Evolutionary conservation across 139 green algal genomes (phyloP).

Genomic region (Chlamydomonas incerta): DNA sequence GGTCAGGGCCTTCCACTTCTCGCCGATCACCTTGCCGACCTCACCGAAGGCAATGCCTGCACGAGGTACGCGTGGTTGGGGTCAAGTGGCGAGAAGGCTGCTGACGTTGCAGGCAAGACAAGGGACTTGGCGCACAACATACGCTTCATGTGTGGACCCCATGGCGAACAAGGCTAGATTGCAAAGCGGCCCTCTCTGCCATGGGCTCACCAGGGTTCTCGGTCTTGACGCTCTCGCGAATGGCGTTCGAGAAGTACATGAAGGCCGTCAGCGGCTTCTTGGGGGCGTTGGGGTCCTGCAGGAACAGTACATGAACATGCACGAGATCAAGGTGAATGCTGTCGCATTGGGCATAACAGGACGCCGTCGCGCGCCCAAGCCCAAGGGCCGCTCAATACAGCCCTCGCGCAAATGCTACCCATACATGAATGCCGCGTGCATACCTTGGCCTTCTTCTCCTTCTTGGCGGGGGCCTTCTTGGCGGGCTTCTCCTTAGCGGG

Average conservation of each 20-base stretch:
- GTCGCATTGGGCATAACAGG: no score
- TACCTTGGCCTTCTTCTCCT: conserved; percentile 2
- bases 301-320: no score
- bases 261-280: conserved; percentile 86
- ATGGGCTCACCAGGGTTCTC: conserved; percentile 64
- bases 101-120: not conserved
- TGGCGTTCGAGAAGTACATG: conserved; percentile 88
- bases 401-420: no score
- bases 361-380: no score
- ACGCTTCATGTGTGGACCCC: not conserved
- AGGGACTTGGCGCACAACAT: not conserved
- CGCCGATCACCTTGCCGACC: conserved; percentile 80
- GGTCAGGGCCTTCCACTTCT: conserved; percentile 80
- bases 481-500: conserved; percentile 6
- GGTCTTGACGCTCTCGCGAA: conserved; percentile 67
- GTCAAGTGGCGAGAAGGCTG: no score
- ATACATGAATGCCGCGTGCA: no score
- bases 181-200: no score
- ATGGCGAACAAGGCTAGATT: no score
- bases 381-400: no score
- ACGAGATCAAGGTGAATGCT: no score
- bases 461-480: conserved; percentile 39
- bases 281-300: conserved; percentile 84
- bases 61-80: no score
- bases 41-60: conserved; percentile 74